Evolutionary conservation across 2,329 filamentous ascomycete genomes (phyloP), one percentile per base, ranked within the genome.

Genomic region (Tolypocladium endophyticum): DNA sequence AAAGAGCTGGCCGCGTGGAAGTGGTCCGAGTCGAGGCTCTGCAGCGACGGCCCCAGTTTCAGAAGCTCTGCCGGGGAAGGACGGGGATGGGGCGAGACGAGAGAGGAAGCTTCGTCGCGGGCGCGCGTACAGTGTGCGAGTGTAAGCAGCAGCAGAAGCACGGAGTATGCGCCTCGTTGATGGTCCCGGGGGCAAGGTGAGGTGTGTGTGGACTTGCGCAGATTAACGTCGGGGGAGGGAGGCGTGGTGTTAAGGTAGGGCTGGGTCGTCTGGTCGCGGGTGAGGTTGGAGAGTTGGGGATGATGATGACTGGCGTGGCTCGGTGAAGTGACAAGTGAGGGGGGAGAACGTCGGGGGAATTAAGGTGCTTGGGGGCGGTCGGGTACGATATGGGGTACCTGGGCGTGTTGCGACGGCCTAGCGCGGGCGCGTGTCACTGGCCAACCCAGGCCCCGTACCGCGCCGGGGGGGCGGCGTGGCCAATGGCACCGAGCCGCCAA

Each of bases 41-140:
- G 56, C 57, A 59, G 39, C 35, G 43, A 52, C 33, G 39, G 55
- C 50, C 57, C 50, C 57, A 47, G 38, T 62, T 55, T 54, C 55
- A 59, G 57, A 57, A 33, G 57, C 25, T 43, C 33, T 54, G 57
- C 45, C 45, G 57, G 23, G 25, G 47, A 58, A 8, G 16, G 45
- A 50, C 3, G 45, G 45, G 45, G 25, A 28, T 3, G 47, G 28
- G 47, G 47, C n/a, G 47, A 20, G 47, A 52, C 16, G 28, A 20
- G 47, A 52, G 16, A 33, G 18, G 18, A 33, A 52, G 28, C 16
- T 18, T n/a, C 9, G 47, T 18, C 14, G 45, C 16, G 2, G 6
- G 45, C 25, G 47, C 28, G 25, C 16, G 47, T 52, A 52, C 47
- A 53, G 50, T 35, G 50, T 33, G 18, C 50, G 18, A 1, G 20